These are phyloP conservation scores for Penicillium psychrosexuale DNA, from an alignment of 2,329 filamentous ascomycete genomes.

Conservation along the genomic window DNA sequence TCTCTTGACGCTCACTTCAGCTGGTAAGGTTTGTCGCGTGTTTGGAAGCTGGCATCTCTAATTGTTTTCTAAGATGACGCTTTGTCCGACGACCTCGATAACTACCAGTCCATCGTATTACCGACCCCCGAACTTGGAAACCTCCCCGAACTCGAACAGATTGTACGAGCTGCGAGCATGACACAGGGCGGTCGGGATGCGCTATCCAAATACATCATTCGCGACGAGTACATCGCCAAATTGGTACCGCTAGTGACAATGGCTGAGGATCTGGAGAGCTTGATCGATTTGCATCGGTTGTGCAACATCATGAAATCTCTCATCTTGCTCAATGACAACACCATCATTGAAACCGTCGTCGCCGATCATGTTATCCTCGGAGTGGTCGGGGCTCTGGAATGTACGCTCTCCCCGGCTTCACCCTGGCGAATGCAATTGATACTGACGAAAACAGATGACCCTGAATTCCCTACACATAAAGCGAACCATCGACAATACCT, in stretches of 20 bases:
- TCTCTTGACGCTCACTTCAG: constrained; percentile 59
- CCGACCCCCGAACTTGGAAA: constrained; percentile 78
- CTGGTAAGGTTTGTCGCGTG: constrained; percentile 50
- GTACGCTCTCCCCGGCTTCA: constrained; percentile 38
- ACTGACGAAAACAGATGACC: constrained; percentile 61
- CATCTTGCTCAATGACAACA: constrained; percentile 89
- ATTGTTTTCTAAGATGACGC: constrained; percentile 63
- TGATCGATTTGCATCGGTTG: constrained; percentile 79
- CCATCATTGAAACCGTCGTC: constrained; percentile 91
- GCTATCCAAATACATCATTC: constrained; percentile 80
- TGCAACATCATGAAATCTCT: constrained; percentile 98
- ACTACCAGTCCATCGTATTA: constrained; percentile 66
- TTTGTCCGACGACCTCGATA: constrained; percentile 84
- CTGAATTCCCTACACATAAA: constrained; percentile 95
- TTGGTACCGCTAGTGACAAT: constrained; percentile 80
- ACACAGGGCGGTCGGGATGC: constrained; percentile 77
- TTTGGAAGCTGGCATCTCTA: constrained; percentile 3
- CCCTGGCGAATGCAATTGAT: neutral
- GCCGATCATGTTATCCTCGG: constrained; percentile 85
- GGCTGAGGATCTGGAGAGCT: constrained; percentile 87
- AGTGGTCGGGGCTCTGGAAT: constrained; percentile 93
- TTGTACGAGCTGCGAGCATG: constrained; percentile 74
- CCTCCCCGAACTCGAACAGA: constrained; percentile 77
- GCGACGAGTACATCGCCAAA: constrained; percentile 81
- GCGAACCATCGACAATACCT: constrained; percentile 95